These are phyloP conservation scores for Aciculoconidium aculeatum DNA, from an alignment of 805 yeast species.

Conservation along the genomic window DNA sequence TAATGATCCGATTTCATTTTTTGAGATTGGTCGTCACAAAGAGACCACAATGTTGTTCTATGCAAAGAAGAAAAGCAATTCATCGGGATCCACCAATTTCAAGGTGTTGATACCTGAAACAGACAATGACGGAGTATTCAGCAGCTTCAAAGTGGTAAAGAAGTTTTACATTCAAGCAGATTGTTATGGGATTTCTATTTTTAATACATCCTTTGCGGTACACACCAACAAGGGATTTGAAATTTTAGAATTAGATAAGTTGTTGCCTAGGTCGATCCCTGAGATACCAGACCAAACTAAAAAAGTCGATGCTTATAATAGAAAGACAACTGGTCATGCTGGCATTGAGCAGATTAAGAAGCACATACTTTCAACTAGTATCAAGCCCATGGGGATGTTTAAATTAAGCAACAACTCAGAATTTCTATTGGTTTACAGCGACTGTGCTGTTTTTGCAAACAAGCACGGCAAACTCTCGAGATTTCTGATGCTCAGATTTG, in stretches of 20 bases:
- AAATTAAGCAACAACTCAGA: slow-evolving; percentile 46
- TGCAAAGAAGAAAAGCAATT: slow-evolving; percentile 47
- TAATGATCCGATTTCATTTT: slow-evolving; percentile 47
- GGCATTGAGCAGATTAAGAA: slow-evolving; percentile 36
- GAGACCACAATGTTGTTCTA: slow-evolving; percentile 52
- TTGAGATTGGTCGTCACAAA: slow-evolving; percentile 64
- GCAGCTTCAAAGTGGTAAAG: slow-evolving; percentile 33
- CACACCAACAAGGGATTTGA: slow-evolving; percentile 66
- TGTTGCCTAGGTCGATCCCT: slow-evolving; percentile 55
- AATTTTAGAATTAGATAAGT: slow-evolving; percentile 52
- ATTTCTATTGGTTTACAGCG: slow-evolving; percentile 61
- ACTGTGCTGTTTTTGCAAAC: slow-evolving; percentile 63
- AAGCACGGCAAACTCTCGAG: slow-evolving; percentile 50
- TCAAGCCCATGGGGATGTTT: slow-evolving; percentile 59
- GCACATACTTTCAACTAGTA: slow-evolving; percentile 30
- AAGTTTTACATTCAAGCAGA: slow-evolving; percentile 51
- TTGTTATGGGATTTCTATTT: slow-evolving; percentile 53
- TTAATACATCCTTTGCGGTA: slow-evolving; percentile 61
- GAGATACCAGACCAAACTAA: slow-evolving; percentile 27
- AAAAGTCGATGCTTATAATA: slow-evolving; percentile 26
- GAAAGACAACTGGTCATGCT: slow-evolving; percentile 11
- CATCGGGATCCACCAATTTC: slow-evolving; percentile 41
- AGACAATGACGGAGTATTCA: slow-evolving; percentile 47
- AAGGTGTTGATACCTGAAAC: slow-evolving; percentile 53
- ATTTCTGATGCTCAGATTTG: slow-evolving; percentile 37